Evolutionary conservation across 2,329 filamentous ascomycete genomes (phyloP).

Genomic region (Coleophoma cylindrospora): DNA sequence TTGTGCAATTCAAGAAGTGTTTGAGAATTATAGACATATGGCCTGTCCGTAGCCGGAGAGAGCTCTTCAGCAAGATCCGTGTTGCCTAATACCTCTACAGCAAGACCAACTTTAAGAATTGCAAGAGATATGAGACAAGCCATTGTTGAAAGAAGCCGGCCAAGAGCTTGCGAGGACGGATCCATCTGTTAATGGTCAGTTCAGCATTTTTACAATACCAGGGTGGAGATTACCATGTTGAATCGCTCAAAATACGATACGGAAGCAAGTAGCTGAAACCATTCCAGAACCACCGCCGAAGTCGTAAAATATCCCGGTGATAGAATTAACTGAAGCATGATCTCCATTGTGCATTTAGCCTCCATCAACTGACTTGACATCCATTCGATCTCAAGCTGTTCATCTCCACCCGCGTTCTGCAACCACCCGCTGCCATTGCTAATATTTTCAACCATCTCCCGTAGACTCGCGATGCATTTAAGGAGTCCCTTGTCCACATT

Average conservation of each 20-base stretch:
- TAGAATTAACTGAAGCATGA: conserved; percentile 67
- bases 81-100: conserved; percentile 9
- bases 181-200: conserved; percentile 13
- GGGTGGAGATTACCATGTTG: conserved; percentile 35
- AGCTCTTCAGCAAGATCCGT: conserved; percentile 29
- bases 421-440: conserved; percentile 39
- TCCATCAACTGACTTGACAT: conserved; percentile 61
- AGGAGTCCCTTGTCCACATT: conserved; percentile 11
- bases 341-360: conserved; percentile 66
- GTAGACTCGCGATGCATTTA: conserved; percentile 41
- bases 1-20: conserved; percentile 70
- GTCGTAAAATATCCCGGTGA: conserved; percentile 51
- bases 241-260: conserved; percentile 67
- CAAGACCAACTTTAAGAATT: conserved; percentile 53
- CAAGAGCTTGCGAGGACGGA: conserved; percentile 30
- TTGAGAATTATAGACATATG: conserved; percentile 65
- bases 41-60: conserved; percentile 32
- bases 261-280: conserved; percentile 69
- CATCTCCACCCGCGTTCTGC: conserved; percentile 37
- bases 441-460: conserved; percentile 41
- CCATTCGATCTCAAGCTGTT: conserved; percentile 55
- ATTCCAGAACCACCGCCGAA: conserved; percentile 55
- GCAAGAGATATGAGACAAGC: conserved; percentile 66
- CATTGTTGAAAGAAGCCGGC: conserved; percentile 63
- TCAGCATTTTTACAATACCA: conserved; percentile 1